Conservation (phyloP, 2,329 filamentous ascomycete species). For the Ophiostoma perfectum region DNA sequence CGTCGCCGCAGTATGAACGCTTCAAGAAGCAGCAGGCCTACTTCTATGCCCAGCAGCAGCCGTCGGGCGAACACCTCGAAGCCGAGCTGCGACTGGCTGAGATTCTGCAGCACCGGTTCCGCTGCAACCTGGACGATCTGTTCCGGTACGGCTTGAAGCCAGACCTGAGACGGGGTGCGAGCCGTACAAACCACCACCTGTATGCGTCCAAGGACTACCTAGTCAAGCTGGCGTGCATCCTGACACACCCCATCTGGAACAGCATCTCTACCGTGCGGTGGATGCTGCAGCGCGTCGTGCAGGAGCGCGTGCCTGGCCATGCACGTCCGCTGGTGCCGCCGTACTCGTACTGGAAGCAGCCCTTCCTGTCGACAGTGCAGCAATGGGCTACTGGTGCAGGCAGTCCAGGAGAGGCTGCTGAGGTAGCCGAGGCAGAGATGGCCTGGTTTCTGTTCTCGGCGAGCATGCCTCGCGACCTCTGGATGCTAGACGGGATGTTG, state of each 20-base stretch:
- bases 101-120: slow-evolving; percentile 25
- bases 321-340: slow-evolving; percentile 23
- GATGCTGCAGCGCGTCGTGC: slow-evolving; percentile 24
- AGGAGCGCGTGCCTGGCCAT: slow-evolving; percentile 23
- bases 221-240: slow-evolving; percentile 21
- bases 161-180: background rate
- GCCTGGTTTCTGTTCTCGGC: slow-evolving; percentile 20
- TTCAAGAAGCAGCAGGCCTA: slow-evolving; percentile 10
- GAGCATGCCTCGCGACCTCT: slow-evolving; percentile 19
- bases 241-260: slow-evolving; percentile 25
- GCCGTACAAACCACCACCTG: background rate
- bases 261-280: slow-evolving; percentile 22
- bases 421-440: slow-evolving; percentile 14
- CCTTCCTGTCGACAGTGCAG: slow-evolving; percentile 20
- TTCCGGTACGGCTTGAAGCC: slow-evolving; percentile 27
- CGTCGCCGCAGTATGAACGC: slow-evolving; percentile 10
- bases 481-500: slow-evolving; percentile 19
- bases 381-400: slow-evolving; percentile 19
- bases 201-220: slow-evolving; percentile 17
- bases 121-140: slow-evolving; percentile 24
- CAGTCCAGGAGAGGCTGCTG: background rate
- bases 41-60: background rate
- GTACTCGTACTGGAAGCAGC: slow-evolving; percentile 19
- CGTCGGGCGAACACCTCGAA: background rate
- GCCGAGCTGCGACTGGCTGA: slow-evolving; percentile 24